These are phyloP conservation scores for Delphinella strobiligena DNA, from an alignment of 2,329 filamentous ascomycete species.

Conservation along the genomic window DNA sequence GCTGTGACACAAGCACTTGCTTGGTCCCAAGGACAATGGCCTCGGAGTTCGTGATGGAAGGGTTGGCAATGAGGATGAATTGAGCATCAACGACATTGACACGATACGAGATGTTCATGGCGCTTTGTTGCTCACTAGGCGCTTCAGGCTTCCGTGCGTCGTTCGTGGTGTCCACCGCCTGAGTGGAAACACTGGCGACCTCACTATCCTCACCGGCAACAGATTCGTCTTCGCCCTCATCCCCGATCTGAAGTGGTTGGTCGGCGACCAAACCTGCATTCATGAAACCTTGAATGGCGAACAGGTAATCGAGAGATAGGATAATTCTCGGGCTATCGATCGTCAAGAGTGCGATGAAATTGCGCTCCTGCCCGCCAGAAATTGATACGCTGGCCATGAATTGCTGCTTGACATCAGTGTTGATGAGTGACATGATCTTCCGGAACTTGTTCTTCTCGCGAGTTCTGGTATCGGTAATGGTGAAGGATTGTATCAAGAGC, in stretches of 20 bases:
- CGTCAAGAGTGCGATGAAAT: conserved; percentile 80
- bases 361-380: conserved; percentile 68
- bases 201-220: conserved; percentile 42
- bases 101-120: conserved; percentile 73
- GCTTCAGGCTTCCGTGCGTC: conserved; percentile 13
- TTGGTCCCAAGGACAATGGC: conserved; percentile 92
- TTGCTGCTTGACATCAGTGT: conserved; percentile 83
- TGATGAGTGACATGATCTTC: conserved; percentile 95
- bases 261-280: conserved; percentile 51
- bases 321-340: conserved; percentile 92
- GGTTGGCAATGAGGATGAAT: conserved; percentile 91
- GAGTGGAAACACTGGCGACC: conserved; percentile 23
- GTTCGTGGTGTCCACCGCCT: conserved; percentile 15
- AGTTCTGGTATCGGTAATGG: conserved; percentile 82
- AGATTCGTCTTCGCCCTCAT: conserved; percentile 36
- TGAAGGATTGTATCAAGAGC: conserved; percentile 85
- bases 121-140: conserved; percentile 27
- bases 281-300: conserved; percentile 76
- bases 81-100: conserved; percentile 94
- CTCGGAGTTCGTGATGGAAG: conserved; percentile 77
- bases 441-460: conserved; percentile 89
- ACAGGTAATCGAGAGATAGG: conserved; percentile 89
- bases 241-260: conserved; percentile 49
- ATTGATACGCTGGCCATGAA: conserved; percentile 97
- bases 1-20: conserved; percentile 82